Evolutionary conservation across 2,329 filamentous ascomycete species (phyloP).

Genomic region (Fusarium sp.): DNA sequence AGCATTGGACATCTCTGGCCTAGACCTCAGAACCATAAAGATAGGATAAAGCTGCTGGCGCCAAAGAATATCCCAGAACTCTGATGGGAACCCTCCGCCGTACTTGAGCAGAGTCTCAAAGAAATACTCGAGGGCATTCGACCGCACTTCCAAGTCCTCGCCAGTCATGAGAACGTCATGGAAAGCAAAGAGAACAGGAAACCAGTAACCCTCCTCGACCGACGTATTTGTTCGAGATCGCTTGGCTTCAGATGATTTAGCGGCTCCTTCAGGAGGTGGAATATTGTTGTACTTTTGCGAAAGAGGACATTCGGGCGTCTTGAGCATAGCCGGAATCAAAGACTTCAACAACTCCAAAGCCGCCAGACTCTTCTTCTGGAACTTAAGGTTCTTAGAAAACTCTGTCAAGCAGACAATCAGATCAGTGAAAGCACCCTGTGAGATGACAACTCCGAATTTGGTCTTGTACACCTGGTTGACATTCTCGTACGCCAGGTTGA

Average conservation of each 20-base stretch:
- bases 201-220: conserved; percentile 98
- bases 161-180: conserved; percentile 99
- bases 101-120: conserved; percentile 93
- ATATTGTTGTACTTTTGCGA: conserved; percentile 68
- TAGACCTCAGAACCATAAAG: conserved; percentile 96
- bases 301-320: conserved; percentile 92
- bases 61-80: conserved; percentile 99
- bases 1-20: conserved; percentile 95
- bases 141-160: conserved; percentile 96
- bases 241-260: conserved; percentile 58
- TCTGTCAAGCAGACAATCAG: conserved; percentile 96
- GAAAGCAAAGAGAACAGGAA: conserved; percentile 96
- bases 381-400: conserved; percentile 98
- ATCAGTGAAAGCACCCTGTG: conserved; percentile 96
- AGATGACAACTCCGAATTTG: conserved; percentile 94
- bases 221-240: conserved; percentile 80
- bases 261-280: conserved; percentile 57
- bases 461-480: conserved; percentile 96
- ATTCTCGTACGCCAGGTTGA: conserved; percentile 96
- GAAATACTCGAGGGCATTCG: conserved; percentile 90
- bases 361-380: conserved; percentile 97
- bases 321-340: conserved; percentile 92
- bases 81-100: conserved; percentile 87
- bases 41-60: conserved; percentile 96
- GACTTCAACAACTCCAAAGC: conserved; percentile 96